phyloP scores from a whole-genome alignment of 1,284 basidiomycete genomes.

The Kwoniella shivajii region DNA sequence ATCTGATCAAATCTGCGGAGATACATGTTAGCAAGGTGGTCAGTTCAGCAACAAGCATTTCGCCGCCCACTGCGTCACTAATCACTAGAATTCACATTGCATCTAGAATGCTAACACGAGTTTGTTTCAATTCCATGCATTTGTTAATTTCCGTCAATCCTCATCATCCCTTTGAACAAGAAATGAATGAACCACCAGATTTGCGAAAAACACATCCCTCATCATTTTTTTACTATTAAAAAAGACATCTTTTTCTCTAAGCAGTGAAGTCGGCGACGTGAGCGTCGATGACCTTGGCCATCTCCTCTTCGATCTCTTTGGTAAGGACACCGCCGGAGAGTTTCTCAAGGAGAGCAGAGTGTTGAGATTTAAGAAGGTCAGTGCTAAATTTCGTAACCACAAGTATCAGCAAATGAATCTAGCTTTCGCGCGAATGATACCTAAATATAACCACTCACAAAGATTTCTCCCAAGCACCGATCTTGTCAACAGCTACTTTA shows the following conservation, averaged over 20 bases:
- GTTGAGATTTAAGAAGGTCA: constrained; percentile 70
- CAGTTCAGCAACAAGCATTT: no score
- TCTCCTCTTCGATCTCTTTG: constrained; percentile 85
- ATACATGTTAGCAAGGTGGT: no score
- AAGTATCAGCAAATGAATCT: background rate
- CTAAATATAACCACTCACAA: constrained; percentile 45
- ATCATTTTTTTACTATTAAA: background rate
- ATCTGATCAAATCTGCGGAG: no score
- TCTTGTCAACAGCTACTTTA: constrained; percentile 89
- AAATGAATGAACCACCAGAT: background rate
- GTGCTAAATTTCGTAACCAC: constrained; percentile 35
- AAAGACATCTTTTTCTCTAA: constrained; percentile 26
- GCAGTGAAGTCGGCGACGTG: constrained; percentile 78
- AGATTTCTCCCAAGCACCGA: constrained; percentile 85
- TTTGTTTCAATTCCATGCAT: constrained; percentile 7
- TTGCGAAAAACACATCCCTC: background rate
- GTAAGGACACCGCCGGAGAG: constrained; percentile 82
- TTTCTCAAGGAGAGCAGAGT: constrained; percentile 73
- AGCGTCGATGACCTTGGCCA: constrained; percentile 86
- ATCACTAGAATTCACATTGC: background rate
- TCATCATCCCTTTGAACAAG: background rate
- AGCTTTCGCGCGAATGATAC: background rate
- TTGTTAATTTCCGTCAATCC: background rate
- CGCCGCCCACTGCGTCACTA: constrained; percentile 1
- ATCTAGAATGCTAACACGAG: no score